A percentile compares a stretch with the other conserved stretches of the same genome.
These are phyloP conservation scores for Hydrangea macrophylla DNA, from an alignment of 148 eudicot species.

Conservation along the genomic window DNA sequence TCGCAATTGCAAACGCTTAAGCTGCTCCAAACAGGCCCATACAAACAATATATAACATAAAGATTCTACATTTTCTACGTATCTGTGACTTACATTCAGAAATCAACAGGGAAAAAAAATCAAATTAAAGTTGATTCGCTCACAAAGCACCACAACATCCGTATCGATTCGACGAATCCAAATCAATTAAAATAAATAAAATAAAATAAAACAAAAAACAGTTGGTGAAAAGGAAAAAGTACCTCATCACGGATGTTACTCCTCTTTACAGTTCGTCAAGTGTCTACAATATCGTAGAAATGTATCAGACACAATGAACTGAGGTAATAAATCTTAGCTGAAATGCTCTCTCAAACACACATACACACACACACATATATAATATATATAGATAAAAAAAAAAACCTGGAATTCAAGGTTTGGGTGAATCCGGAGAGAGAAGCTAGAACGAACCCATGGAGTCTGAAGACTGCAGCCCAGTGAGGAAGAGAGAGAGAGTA, in stretches of 20 bases:
- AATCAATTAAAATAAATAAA: neutral
- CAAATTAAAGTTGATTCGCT: no score
- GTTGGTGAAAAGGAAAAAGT: neutral
- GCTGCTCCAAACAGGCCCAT: no score
- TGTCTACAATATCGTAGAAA: slow-evolving; percentile 5
- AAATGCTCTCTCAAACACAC: neutral
- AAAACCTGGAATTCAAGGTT: neutral
- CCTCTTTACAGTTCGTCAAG: neutral
- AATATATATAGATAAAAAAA: neutral
- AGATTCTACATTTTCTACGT: no score
- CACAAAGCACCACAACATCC: no score
- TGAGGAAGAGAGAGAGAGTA: neutral
- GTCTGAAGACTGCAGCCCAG: neutral
- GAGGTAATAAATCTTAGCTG: neutral
- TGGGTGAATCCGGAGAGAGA: neutral
- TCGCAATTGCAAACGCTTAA: no score
- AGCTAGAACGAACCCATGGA: neutral
- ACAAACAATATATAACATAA: no score
- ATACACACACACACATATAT: neutral
- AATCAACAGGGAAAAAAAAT: neutral
- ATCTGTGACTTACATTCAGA: no score
- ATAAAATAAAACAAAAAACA: neutral
- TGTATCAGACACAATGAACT: no score
- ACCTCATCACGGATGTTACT: slow-evolving; percentile 13
- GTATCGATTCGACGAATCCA: no score